Evolutionary conservation across 371 early-diverging fungal species (phyloP), one percentile per base, ranked within the genome.

Genomic region (Catenaria anguillulae): DNA sequence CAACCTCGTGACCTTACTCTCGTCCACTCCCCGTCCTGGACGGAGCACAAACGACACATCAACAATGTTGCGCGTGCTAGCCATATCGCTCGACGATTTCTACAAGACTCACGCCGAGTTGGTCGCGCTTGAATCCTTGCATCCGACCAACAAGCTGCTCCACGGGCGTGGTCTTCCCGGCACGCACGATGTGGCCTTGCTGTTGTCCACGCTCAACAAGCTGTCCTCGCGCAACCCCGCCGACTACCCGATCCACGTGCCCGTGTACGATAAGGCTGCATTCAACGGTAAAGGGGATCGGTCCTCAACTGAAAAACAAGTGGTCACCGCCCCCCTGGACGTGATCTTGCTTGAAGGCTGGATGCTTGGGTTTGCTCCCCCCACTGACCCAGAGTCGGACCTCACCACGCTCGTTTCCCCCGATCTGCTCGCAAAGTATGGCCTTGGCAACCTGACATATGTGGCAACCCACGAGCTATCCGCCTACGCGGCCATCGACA

Each of bases 321-420:
- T 31, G 6, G 74, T 75, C 0, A 42, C 61, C 21, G 71, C 70
- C 0, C 88, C 89, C 0, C 64, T 85, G 40, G 84, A 92, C 64
- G 78, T 94, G 31, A 75, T 96, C 8, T 63, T 96, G 33, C 85
- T 94, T 64, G 97, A 96, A 71, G 97, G 97, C 0, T 96, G 97
- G 93, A 86, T 82, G 63, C 68, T 92, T 23, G 97, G 95, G 0
- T 96, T 92, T 68, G 13, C 15, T 23, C 19, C 45, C 19, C 45
- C 21, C 4, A 43, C 4, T 43, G 45, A 17, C 19, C 19, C 40
- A 40, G 40, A 40, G n/a, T n/a, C n/a, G n/a, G n/a, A n/a, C n/a
- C n/a, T n/a, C n/a, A n/a, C n/a, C n/a, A n/a, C n/a, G n/a, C n/a
- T 4, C 19, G 45, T 43, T 12, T 61, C 17, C 45, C 48, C 26